Base-by-base conservation (phyloP, 257 asterid genomes). In the Plantago ovata region DNA sequence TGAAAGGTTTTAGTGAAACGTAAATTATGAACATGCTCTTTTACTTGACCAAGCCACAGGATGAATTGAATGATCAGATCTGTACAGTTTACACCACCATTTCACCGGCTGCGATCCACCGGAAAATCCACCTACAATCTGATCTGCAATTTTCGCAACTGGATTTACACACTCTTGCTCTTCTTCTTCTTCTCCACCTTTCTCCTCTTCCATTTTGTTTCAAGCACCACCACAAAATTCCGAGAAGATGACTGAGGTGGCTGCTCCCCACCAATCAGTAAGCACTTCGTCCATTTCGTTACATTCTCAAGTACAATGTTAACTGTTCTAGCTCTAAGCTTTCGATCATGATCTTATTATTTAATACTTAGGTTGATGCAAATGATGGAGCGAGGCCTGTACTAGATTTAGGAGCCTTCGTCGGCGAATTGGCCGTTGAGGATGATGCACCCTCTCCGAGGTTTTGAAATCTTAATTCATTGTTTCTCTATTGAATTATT, bases 401-500 rank as follows among this genome's bases (percentile, higher is more conserved):
- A 56, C 48, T 82, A 70, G 89, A 83, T 81, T 81, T 83, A 79
- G 91, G 84, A 70, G 80, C 89, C 9, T 78, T 81, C 48, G 94
- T 87, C 50, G 95, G 87, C 52, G 94, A 87, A 63, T 85, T 84
- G 78, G 75, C 78, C 50, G 83, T 72, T 28, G 95, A 84, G 53
- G 95, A 87, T 46, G 96, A 85, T 61, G 83, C 78, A 33, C 57
- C 78, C 70, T 15, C 50, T 5, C 62, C 62, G 3, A 84, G 96
- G 98, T 83, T 63, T 36, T 68, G 60, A 23, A 13, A 52, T 62
- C n/a, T 33, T 48, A 32, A 60, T 9, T 36, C 66, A 13, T 22
- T 32, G 10, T n/a, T n/a, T 36, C 9, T 53, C 14, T 3, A 7
- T 36, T 16, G 13, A 40, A 39, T 33, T 46, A 22, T 33, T 51